A percentile compares a stretch with the other conserved stretches of the same genome.
Evolutionary conservation across 805 yeast species (phyloP).

Genomic region (Yarrowia sp.): DNA sequence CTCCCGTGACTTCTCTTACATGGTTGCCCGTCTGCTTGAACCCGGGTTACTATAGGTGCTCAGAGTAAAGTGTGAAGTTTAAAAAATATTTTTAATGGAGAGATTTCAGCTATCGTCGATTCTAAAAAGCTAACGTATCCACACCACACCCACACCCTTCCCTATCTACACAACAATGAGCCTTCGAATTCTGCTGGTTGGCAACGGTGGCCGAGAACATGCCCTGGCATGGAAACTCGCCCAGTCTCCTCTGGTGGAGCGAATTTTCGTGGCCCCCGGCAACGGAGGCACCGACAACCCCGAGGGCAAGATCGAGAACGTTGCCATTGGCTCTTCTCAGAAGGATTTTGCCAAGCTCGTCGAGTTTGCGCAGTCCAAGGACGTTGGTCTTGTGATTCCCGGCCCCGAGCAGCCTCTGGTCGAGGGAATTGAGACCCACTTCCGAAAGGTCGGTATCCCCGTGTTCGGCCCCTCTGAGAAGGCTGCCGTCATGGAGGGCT

Average conservation of each 20-base stretch:
- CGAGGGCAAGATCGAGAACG: conserved; percentile 65
- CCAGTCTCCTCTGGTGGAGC: conserved; percentile 73
- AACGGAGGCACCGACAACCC: conserved; percentile 85
- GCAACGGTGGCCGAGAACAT: conserved; percentile 99
- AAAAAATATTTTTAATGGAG: conserved; percentile 25
- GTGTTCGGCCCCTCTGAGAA: conserved; percentile 94
- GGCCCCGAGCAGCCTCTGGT: conserved; percentile 99
- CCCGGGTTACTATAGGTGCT: conserved; percentile 13
- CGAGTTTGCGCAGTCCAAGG: conserved; percentile 72
- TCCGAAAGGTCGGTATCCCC: conserved; percentile 85
- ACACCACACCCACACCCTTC: neutral
- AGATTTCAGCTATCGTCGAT: conserved; percentile 12
- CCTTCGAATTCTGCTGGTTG: conserved; percentile 79
- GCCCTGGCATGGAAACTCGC: conserved; percentile 91
- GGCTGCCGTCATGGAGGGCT: conserved; percentile 96
- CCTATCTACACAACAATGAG: conserved; percentile 26
- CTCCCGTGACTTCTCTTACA: too few relatives aligned
- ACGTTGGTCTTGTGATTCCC: conserved; percentile 80
- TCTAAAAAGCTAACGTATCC: neutral
- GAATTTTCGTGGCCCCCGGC: conserved; percentile 93
- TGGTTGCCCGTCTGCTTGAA: neutral
- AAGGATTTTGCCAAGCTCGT: conserved; percentile 74
- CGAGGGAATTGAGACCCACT: conserved; percentile 81
- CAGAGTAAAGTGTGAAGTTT: conserved; percentile 16
- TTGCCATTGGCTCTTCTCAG: conserved; percentile 69